These are phyloP conservation scores for Euclidium syriacum DNA, from an alignment of 345 rosid genomes.

Conservation along the genomic window DNA sequence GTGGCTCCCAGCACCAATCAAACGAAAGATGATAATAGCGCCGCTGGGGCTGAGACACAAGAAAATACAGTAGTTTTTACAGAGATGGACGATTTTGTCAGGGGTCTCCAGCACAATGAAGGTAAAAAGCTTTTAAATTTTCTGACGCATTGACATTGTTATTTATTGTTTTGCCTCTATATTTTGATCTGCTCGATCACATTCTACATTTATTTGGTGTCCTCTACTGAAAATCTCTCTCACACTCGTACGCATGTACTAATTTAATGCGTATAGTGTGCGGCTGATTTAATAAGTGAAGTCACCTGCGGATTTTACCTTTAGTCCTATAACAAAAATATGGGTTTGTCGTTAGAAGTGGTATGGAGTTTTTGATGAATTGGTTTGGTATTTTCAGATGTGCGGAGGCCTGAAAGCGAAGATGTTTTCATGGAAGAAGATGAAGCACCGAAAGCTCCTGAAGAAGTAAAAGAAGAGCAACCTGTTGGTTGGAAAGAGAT, in stretches of 20 bases:
- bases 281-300: neutral
- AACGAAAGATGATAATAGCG: slow-evolving; percentile 42
- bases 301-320: neutral
- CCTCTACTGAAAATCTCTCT: neutral
- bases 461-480: slow-evolving; percentile 49
- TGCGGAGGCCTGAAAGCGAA: slow-evolving; percentile 54
- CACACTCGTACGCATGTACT: neutral
- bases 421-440: slow-evolving; percentile 96
- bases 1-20: slow-evolving; percentile 43
- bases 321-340: neutral
- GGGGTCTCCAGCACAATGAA: slow-evolving; percentile 79
- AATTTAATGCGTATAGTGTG: neutral
- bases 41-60: slow-evolving; percentile 47
- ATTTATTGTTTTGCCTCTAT: slow-evolving; percentile 1
- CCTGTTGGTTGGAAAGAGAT: slow-evolving; percentile 61
- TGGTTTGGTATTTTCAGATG: slow-evolving; percentile 46
- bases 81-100: slow-evolving; percentile 92
- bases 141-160: neutral
- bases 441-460: slow-evolving; percentile 54
- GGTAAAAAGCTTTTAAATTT: slow-evolving; percentile 43
- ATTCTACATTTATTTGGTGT: neutral
- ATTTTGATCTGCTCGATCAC: neutral
- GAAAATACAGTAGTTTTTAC: slow-evolving; percentile 85
- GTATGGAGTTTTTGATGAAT: neutral
- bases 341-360: neutral